These are phyloP conservation scores for Peronosclerospora sorghi DNA, from an alignment of 352 stramenopile species.

Conservation along the genomic window DNA sequence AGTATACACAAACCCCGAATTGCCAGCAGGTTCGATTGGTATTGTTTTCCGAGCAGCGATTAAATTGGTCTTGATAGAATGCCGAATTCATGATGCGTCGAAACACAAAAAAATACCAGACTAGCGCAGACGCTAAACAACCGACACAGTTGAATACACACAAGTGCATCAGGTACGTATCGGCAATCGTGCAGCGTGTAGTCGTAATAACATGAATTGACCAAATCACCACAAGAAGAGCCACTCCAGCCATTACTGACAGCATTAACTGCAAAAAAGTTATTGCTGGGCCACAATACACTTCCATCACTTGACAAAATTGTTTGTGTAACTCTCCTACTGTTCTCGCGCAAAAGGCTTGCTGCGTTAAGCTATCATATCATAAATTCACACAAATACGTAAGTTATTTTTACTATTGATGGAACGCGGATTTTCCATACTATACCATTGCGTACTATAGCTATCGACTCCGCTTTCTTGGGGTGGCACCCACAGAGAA, in stretches of 20 bases:
- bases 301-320: slow-evolving; percentile 58
- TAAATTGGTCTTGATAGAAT: slow-evolving; percentile 78
- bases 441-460: slow-evolving; percentile 56
- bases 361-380: slow-evolving; percentile 17
- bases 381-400: not conserved
- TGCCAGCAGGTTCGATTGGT: slow-evolving; percentile 53
- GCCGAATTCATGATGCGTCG: slow-evolving; percentile 45
- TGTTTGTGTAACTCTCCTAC: slow-evolving; percentile 62
- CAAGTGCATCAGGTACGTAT: slow-evolving; percentile 62
- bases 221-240: slow-evolving; percentile 41
- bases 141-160: slow-evolving; percentile 47
- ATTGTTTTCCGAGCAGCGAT: slow-evolving; percentile 51
- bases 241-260: slow-evolving; percentile 35
- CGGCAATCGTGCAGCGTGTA: slow-evolving; percentile 43
- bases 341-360: slow-evolving; percentile 33
- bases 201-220: slow-evolving; percentile 38
- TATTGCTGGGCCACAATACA: slow-evolving; percentile 56
- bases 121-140: slow-evolving; percentile 27
- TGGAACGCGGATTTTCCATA: not conserved
- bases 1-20: slow-evolving; percentile 52
- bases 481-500: slow-evolving; percentile 61
- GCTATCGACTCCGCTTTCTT: slow-evolving; percentile 41
- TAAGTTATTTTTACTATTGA: not conserved
- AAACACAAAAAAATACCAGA: slow-evolving; percentile 72
- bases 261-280: slow-evolving; percentile 48